phyloP scores from a whole-genome alignment of 768 basidiomycete genomes.

The Asterophora lycoperdoides region DNA sequence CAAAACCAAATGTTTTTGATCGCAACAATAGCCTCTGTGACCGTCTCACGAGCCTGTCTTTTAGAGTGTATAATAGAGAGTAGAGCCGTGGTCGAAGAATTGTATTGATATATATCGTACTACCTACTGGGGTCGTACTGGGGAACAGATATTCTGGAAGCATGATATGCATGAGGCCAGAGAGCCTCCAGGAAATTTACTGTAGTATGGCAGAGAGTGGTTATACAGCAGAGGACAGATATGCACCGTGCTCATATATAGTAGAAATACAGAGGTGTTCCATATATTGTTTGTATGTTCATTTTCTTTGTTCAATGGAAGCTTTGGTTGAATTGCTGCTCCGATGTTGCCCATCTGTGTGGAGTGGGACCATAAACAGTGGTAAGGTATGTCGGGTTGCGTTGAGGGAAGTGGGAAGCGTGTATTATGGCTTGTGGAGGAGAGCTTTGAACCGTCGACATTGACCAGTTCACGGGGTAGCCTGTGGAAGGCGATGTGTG shows the following conservation, averaged over 20 bases:
- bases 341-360: conserved; percentile 22
- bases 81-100: no score
- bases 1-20: background rate
- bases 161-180: no score
- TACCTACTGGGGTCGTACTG: no score
- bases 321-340: conserved; percentile 17
- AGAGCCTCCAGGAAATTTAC: no score
- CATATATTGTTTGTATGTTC: background rate
- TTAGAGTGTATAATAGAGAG: no score
- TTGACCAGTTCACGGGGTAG: background rate
- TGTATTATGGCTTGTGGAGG: conserved; percentile 10
- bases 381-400: conserved; percentile 10
- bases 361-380: conserved; percentile 2
- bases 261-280: conserved; percentile 3
- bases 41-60: no score
- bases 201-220: no score
- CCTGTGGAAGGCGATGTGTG: background rate
- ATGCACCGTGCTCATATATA: background rate
- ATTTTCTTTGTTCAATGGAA: conserved; percentile 8
- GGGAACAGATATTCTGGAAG: no score
- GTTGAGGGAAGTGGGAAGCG: conserved; percentile 17
- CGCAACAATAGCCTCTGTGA: no score
- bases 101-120: no score
- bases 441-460: background rate
- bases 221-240: no score